Percentiles rank a stretch among this genome's conserved stretches.
Evolutionary conservation across 2,329 filamentous ascomycete genomes (phyloP).

Genomic region (Orbilia quercus): DNA sequence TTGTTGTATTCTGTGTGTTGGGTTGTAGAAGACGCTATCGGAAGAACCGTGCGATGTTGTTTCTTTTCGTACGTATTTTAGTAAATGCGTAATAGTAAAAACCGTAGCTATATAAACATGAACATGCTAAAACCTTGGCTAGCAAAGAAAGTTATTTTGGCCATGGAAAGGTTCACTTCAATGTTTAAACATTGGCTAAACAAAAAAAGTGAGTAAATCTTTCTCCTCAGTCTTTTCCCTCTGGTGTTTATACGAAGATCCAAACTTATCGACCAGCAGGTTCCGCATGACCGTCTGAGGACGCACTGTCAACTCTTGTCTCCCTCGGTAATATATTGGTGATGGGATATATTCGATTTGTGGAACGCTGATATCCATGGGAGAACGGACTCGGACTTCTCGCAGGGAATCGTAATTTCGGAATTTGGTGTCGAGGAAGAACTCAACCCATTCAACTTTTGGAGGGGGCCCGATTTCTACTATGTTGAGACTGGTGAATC

Average conservation of each 20-base stretch:
- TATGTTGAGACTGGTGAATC: slow-evolving; percentile 16
- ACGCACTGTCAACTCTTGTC: slow-evolving; percentile 11
- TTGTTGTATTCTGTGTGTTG: too few relatives aligned
- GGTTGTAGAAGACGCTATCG: too few relatives aligned
- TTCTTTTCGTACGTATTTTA: too few relatives aligned
- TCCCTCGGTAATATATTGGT: slow-evolving; percentile 10
- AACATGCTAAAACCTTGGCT: too few relatives aligned
- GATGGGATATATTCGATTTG: slow-evolving; percentile 13
- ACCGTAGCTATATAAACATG: too few relatives aligned
- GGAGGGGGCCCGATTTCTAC: slow-evolving; percentile 10
- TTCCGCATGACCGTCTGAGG: slow-evolving; percentile 8
- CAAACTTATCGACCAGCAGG: background rate
- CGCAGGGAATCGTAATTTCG: slow-evolving; percentile 4
- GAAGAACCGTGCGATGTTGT: too few relatives aligned
- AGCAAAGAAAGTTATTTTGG: too few relatives aligned
- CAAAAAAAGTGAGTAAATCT: slow-evolving; percentile 11
- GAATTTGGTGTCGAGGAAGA: slow-evolving; percentile 12
- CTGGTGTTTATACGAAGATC: background rate
- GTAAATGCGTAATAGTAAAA: too few relatives aligned
- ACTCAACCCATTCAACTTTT: slow-evolving; percentile 17
- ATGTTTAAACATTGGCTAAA: background rate
- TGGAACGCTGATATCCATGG: slow-evolving; percentile 2
- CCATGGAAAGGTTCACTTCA: too few relatives aligned
- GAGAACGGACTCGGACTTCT: slow-evolving; percentile 6
- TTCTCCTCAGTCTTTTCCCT: slow-evolving; percentile 7